These are phyloP conservation scores for Tolypocladium sp. DNA, from an alignment of 2,329 filamentous ascomycete genomes.

Conservation along the genomic window DNA sequence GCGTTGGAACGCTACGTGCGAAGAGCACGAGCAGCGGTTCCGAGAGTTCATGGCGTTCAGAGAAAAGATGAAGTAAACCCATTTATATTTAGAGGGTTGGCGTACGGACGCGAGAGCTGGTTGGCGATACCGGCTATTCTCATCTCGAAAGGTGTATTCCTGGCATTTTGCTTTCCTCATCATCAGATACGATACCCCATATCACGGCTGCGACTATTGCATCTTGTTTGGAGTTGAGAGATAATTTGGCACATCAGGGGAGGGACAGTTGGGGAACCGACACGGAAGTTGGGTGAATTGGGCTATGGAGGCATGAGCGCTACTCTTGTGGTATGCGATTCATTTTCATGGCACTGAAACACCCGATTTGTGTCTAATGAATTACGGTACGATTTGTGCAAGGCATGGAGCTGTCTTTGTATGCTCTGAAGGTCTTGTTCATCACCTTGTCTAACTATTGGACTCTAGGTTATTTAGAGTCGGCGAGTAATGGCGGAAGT, in stretches of 20 bases:
- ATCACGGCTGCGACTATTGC: neutral
- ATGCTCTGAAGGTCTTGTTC: neutral
- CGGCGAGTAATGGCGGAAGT: neutral
- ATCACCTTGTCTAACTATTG: neutral
- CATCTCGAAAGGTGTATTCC: neutral
- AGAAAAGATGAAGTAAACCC: slow-evolving; percentile 29
- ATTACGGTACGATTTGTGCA: neutral
- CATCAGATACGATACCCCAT: slow-evolving; percentile 5
- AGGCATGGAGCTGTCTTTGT: neutral
- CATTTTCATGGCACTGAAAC: neutral
- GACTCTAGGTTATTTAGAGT: neutral
- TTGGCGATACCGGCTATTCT: neutral
- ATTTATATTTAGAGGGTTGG: neutral
- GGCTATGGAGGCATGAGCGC: neutral
- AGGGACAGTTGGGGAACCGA: neutral
- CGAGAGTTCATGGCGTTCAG: slow-evolving; percentile 45
- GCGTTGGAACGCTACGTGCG: slow-evolving; percentile 50
- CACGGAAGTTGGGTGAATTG: neutral
- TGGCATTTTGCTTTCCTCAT: neutral
- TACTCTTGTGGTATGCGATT: neutral
- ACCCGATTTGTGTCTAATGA: neutral
- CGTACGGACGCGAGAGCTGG: neutral
- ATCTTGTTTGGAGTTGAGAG: slow-evolving; percentile 2
- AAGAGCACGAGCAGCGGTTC: slow-evolving; percentile 50
- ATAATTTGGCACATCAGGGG: neutral